A percentile compares a stretch with the other conserved stretches of the same genome.
phyloP scores from a whole-genome alignment of 78 protist species.

The Ministeria vibrans region DNA sequence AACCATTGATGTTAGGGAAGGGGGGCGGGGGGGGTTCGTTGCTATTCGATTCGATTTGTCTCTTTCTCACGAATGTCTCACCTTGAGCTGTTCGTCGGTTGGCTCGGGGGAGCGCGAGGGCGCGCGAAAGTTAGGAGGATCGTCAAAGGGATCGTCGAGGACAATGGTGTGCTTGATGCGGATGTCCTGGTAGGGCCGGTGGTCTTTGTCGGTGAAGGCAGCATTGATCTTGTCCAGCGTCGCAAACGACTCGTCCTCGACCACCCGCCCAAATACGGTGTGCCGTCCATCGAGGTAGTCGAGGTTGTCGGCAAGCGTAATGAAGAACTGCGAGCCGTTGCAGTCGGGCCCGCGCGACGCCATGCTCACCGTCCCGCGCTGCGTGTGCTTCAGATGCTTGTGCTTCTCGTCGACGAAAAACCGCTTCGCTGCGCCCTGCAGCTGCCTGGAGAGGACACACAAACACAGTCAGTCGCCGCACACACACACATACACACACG shows the following conservation, averaged over 20 bases:
- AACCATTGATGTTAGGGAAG: not conserved
- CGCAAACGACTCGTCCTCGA: conserved; percentile 74
- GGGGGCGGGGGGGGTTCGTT: too few species aligned
- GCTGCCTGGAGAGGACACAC: not conserved
- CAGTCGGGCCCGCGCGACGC: conserved; percentile 63
- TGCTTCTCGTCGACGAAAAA: conserved; percentile 69
- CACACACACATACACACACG: not conserved
- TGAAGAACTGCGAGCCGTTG: conserved; percentile 72
- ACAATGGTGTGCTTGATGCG: conserved; percentile 83
- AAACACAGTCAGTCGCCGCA: not conserved
- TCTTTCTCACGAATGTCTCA: too few species aligned
- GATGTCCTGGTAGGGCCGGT: conserved; percentile 69
- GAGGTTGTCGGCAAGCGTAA: conserved; percentile 60
- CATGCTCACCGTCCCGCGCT: conserved; percentile 83
- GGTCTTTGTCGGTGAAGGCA: conserved; percentile 46
- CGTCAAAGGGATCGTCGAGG: conserved; percentile 90
- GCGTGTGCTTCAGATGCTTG: conserved; percentile 66
- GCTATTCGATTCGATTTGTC: too few species aligned
- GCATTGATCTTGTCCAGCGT: conserved; percentile 53
- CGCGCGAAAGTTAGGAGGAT: conserved; percentile 52
- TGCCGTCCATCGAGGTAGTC: conserved; percentile 75
- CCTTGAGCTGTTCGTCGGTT: conserved; percentile 3
- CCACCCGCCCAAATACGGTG: conserved; percentile 88
- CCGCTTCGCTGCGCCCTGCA: not conserved
- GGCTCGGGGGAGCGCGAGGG: conserved; percentile 21